A percentile compares a stretch with the other conserved stretches of the same genome.
Conservation (phyloP, 192 early-diverging fungal genomes). For the Podila epigama region DNA sequence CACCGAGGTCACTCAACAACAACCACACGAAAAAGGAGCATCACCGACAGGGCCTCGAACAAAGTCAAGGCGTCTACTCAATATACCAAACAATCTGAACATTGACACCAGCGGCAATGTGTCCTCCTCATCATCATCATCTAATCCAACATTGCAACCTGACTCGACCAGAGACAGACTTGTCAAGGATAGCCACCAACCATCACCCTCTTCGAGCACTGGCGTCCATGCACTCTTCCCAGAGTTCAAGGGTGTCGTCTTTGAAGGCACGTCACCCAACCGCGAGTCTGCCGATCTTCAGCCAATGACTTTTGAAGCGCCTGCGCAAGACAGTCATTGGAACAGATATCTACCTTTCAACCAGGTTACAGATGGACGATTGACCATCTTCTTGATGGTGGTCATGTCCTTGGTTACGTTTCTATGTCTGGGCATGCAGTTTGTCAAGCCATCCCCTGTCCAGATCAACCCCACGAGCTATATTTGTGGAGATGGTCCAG, state of each 20-base stretch:
- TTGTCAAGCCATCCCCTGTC: slow-evolving; percentile 37
- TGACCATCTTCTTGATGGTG: slow-evolving; percentile 21
- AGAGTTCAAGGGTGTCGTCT: background rate
- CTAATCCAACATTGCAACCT: background rate
- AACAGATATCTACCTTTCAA: slow-evolving; percentile 38
- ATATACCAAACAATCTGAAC: background rate
- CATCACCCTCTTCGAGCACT: background rate
- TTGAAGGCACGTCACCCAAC: background rate
- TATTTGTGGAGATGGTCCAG: slow-evolving; percentile 33
- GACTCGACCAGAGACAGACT: background rate
- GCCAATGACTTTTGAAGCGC: background rate
- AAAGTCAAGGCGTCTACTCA: background rate
- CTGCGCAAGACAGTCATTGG: slow-evolving; percentile 7
- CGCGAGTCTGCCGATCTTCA: background rate
- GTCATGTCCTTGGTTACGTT: slow-evolving; percentile 14
- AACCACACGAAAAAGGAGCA: background rate
- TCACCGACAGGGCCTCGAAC: background rate
- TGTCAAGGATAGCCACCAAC: background rate
- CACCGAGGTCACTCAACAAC: background rate
- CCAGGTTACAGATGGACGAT: slow-evolving; percentile 25
- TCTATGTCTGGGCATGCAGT: slow-evolving; percentile 38
- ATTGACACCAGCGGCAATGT: background rate
- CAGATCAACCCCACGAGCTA: slow-evolving; percentile 35
- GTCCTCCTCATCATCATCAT: background rate
- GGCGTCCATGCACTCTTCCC: slow-evolving; percentile 12